Percentiles rank a stretch among this genome's conserved stretches.
Evolutionary conservation across 805 yeast species (phyloP).

Genomic region (Metschnikowia henanensis): DNA sequence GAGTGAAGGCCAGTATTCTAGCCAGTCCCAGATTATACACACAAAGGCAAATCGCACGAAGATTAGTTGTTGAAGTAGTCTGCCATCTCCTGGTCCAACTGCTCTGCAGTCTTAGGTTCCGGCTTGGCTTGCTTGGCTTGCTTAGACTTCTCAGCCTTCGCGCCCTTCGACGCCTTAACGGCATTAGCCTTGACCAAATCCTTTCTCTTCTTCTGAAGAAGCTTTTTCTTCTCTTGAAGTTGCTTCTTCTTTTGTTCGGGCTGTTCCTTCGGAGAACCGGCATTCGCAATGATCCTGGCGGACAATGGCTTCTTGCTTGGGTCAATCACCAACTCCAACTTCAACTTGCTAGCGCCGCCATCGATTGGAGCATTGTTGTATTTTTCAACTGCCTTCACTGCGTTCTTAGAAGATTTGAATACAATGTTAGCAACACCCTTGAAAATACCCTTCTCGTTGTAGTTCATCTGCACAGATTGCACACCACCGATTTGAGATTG

Average conservation of each 20-base stretch:
- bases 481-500: slow-evolving; percentile 86
- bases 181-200: slow-evolving; percentile 30
- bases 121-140: slow-evolving; percentile 37
- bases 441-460: slow-evolving; percentile 86
- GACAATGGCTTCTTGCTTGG: slow-evolving; percentile 76
- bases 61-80: slow-evolving; percentile 70
- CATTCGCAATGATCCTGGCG: slow-evolving; percentile 65
- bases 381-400: slow-evolving; percentile 74
- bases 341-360: slow-evolving; percentile 75
- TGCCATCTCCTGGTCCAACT: slow-evolving; percentile 97
- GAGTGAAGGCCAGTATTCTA: background rate
- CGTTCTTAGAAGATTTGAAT: slow-evolving; percentile 68
- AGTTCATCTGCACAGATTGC: slow-evolving; percentile 64
- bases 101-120: slow-evolving; percentile 76
- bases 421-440: slow-evolving; percentile 89
- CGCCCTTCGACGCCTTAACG: slow-evolving; percentile 22
- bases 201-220: slow-evolving; percentile 27
- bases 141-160: slow-evolving; percentile 30
- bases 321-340: slow-evolving; percentile 79
- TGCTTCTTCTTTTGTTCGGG: slow-evolving; percentile 28
- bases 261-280: slow-evolving; percentile 19
- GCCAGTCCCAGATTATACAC: background rate
- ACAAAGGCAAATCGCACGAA: background rate
- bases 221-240: slow-evolving; percentile 33
- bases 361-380: slow-evolving; percentile 95